A percentile compares a stretch with the other conserved stretches of the same genome.
These are phyloP conservation scores for Hirsutella minnesotensis DNA, from an alignment of 2,329 filamentous ascomycete species.

Conservation along the genomic window DNA sequence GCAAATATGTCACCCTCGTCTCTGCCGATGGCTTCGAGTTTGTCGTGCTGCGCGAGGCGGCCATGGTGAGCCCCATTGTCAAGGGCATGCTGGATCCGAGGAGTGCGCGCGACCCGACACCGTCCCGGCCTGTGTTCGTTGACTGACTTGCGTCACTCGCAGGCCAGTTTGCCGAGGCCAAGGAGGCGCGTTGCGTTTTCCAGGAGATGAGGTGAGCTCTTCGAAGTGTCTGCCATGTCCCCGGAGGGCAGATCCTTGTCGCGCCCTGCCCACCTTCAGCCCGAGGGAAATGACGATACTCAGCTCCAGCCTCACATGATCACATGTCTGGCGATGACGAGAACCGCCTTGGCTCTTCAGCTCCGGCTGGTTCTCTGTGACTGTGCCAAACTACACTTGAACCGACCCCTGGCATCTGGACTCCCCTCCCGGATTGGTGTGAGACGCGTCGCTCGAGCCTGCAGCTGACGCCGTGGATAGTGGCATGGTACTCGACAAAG, in stretches of 20 bases:
- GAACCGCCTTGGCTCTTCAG: slow-evolving; percentile 22
- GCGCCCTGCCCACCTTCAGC: neutral
- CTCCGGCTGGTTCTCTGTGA: slow-evolving; percentile 32
- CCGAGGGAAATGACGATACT: slow-evolving; percentile 21
- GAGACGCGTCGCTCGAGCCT: neutral
- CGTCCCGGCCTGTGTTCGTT: neutral
- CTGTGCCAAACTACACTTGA: slow-evolving; percentile 48
- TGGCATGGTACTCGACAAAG: slow-evolving; percentile 64
- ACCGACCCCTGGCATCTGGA: slow-evolving; percentile 30
- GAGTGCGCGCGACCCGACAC: slow-evolving; percentile 30
- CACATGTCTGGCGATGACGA: slow-evolving; percentile 25
- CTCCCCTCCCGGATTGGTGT: slow-evolving; percentile 5
- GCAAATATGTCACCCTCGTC: slow-evolving; percentile 67
- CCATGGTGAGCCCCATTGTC: slow-evolving; percentile 58
- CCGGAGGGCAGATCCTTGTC: neutral
- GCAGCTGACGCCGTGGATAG: slow-evolving; percentile 27
- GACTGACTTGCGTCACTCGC: slow-evolving; percentile 9
- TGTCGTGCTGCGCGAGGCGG: slow-evolving; percentile 59
- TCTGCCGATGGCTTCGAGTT: slow-evolving; percentile 70
- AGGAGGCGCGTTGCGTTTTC: slow-evolving; percentile 52
- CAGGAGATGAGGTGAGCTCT: slow-evolving; percentile 59
- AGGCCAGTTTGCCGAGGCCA: slow-evolving; percentile 56
- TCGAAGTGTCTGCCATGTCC: no score
- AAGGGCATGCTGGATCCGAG: slow-evolving; percentile 62
- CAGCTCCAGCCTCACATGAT: neutral